phyloP scores from a whole-genome alignment of 495 filamentous ascomycete species.

The Elasticomyces elasticus region DNA sequence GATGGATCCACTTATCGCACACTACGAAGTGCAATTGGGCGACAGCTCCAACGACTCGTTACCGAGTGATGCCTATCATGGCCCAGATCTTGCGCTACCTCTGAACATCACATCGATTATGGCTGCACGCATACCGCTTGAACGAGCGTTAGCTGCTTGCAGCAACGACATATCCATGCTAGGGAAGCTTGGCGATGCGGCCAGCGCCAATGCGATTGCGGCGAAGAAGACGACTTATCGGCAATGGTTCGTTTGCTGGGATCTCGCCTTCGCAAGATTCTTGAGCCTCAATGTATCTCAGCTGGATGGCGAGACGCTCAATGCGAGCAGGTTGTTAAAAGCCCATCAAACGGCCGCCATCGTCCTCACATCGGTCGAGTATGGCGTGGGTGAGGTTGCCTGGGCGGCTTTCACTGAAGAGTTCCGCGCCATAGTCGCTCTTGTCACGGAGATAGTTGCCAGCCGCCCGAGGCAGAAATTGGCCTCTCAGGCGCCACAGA shows the following conservation, averaged over 20 bases:
- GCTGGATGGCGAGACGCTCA: not conserved
- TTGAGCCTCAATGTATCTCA: not conserved
- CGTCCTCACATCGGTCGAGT: not conserved
- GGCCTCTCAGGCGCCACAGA: not conserved
- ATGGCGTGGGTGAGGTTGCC: not conserved
- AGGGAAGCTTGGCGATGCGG: not conserved
- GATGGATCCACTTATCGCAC: not conserved
- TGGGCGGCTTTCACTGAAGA: not conserved
- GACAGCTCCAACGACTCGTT: not conserved
- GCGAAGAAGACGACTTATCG: not conserved
- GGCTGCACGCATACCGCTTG: not conserved
- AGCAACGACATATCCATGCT: not conserved
- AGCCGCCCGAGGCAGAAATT: not conserved
- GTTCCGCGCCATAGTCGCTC: not conserved
- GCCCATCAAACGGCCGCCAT: not conserved
- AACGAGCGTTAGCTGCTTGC: not conserved
- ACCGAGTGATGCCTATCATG: not conserved
- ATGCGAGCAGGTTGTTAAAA: not conserved
- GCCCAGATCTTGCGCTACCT: not conserved
- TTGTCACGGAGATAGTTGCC: not conserved
- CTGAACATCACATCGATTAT: not conserved
- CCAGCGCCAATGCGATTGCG: not conserved
- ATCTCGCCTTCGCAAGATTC: not conserved
- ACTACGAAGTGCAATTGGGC: not conserved
- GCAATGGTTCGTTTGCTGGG: not conserved